Evolutionary conservation across 108 stramenopile genomes (phyloP), one percentile per base, ranked within the genome.

Genomic region (Skeletonema tropicum): DNA sequence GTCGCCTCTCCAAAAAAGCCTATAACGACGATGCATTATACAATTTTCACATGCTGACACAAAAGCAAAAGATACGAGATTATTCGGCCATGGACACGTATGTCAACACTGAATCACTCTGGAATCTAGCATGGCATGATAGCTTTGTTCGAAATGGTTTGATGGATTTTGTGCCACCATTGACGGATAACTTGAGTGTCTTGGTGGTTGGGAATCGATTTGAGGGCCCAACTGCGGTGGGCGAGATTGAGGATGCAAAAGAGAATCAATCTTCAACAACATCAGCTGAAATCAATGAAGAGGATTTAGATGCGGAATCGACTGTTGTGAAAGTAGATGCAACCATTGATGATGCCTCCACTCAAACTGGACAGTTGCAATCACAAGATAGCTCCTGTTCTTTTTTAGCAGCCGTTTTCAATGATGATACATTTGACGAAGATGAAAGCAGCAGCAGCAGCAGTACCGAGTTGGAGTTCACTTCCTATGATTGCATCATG

Each of bases 61-160:
- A 65, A 65, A 25, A 9, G 23, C 64, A 65, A 65, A 65, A 65
- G 64, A 65, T 65, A 45, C 62, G 62, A 14, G 62, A 63, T 6
- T 65, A 65, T 9, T 65, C 64, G 15, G 64, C 64, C 0, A 65
- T 65, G 64, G 38, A 65, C 25, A 65, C 64, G 45, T 65, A 41
- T 45, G 64, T 65, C 38, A 39, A 65, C 33, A 65, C 64, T 0
- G 5, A 38, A 65, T 65, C 64, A 39, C 25, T 65, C 11, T 65
- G 64, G 64, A 65, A 65, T 65, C 33, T 39, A 32, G 64, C 64
- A 13, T 71, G 70, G 70, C 70, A 71, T 26, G 35, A 71, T 26
- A 30, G 29, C 25, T 71, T 71, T 26, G 38, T 41, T 6, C 41
- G 70, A 21, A 71, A 71, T 65, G 70, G 70, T 19, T 45, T 71